These are phyloP conservation scores for Talaromyces sp. DNA, from an alignment of 2,329 filamentous ascomycete genomes.

Conservation along the genomic window DNA sequence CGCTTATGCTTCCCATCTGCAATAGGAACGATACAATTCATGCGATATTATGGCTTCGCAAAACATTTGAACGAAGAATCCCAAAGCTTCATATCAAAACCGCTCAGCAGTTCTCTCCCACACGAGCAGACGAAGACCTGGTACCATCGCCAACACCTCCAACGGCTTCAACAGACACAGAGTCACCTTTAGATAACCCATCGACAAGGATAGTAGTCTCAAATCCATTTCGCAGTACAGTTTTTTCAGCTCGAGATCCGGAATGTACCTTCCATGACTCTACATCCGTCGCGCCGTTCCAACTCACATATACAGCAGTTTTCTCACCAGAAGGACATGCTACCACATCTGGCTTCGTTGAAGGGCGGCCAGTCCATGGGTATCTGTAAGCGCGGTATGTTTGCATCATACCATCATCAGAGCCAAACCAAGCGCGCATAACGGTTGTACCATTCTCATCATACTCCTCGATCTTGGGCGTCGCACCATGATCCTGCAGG, in stretches of 20 bases:
- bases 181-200: slow-evolving; percentile 8
- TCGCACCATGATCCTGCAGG: slow-evolving; percentile 36
- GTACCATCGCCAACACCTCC: slow-evolving; percentile 22
- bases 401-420: slow-evolving; percentile 24
- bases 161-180: slow-evolving; percentile 21
- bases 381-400: slow-evolving; percentile 34
- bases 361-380: slow-evolving; percentile 24
- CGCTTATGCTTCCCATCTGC: too few relatives aligned
- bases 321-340: slow-evolving; percentile 16
- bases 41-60: too few relatives aligned
- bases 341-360: slow-evolving; percentile 19
- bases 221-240: slow-evolving; percentile 16
- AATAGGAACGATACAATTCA: too few relatives aligned
- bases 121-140: slow-evolving; percentile 14
- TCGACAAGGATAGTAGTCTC: slow-evolving; percentile 16
- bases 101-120: slow-evolving; percentile 17
- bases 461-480: slow-evolving; percentile 36
- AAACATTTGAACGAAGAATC: too few relatives aligned
- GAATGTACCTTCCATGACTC: slow-evolving; percentile 22
- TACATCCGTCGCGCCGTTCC: slow-evolving; percentile 43
- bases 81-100: too few relatives aligned
- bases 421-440: slow-evolving; percentile 34
- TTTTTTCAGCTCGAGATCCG: slow-evolving; percentile 7
- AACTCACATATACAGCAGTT: slow-evolving; percentile 39
- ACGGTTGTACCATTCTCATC: slow-evolving; percentile 30